phyloP scores from a whole-genome alignment of 371 early-diverging fungal genomes.

The Syncephalastrum monosporum region DNA sequence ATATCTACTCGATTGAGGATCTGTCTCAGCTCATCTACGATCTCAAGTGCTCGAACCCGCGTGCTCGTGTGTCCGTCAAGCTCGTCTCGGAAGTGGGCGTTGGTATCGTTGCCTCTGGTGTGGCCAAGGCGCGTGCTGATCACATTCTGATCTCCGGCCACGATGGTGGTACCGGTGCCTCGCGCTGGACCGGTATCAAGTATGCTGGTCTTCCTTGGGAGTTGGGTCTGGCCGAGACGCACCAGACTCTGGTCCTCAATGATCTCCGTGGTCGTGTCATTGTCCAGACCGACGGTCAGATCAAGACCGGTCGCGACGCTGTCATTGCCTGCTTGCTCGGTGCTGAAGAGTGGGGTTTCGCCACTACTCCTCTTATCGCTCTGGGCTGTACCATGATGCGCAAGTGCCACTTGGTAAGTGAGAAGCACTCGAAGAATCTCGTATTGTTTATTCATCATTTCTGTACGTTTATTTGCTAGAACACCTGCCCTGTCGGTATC shows the following conservation, averaged over 20 bases:
- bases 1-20: slow-evolving; percentile 97
- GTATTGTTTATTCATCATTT: no score
- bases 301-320: slow-evolving; percentile 96
- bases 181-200: slow-evolving; percentile 97
- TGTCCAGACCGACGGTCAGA: slow-evolving; percentile 96
- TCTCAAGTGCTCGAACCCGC: slow-evolving; percentile 90
- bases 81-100: slow-evolving; percentile 96
- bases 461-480: slow-evolving; percentile 21
- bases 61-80: slow-evolving; percentile 92
- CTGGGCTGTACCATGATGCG: slow-evolving; percentile 97
- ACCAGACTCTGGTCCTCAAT: slow-evolving; percentile 94
- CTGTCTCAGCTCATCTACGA: slow-evolving; percentile 97
- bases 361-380: slow-evolving; percentile 95
- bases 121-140: slow-evolving; percentile 96
- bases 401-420: slow-evolving; percentile 48
- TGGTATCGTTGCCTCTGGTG: slow-evolving; percentile 95
- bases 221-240: slow-evolving; percentile 95
- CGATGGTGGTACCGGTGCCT: slow-evolving; percentile 98
- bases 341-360: slow-evolving; percentile 98
- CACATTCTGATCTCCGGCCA: slow-evolving; percentile 95
- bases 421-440: no score
- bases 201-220: slow-evolving; percentile 98
- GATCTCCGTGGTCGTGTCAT: slow-evolving; percentile 93
- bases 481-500: slow-evolving; percentile 96
- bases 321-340: slow-evolving; percentile 94